These are phyloP conservation scores for Paspalum notatum DNA, from an alignment of 176 grass and related monocot species.

Conservation along the genomic window DNA sequence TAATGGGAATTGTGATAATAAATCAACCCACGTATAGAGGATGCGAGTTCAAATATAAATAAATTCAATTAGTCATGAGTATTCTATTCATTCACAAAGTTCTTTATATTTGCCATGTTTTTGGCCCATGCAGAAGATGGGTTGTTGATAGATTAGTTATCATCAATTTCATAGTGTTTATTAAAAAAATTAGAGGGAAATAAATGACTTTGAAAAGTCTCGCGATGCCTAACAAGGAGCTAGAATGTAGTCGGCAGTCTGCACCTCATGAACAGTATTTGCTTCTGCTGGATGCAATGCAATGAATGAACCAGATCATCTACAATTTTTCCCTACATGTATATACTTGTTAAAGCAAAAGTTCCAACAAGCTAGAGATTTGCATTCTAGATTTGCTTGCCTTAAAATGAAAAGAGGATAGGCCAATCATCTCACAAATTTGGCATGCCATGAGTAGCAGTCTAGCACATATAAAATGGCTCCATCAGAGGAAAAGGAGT, in stretches of 20 bases:
- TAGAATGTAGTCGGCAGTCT: not conserved
- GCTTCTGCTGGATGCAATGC: not conserved
- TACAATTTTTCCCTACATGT: conserved; percentile 15
- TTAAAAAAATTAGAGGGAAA: too few relatives aligned
- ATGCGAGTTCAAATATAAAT: too few relatives aligned
- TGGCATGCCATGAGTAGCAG: conserved; percentile 41
- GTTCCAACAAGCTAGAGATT: conserved; percentile 47
- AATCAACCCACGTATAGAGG: too few relatives aligned
- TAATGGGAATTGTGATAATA: too few relatives aligned
- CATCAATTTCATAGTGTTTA: too few relatives aligned
- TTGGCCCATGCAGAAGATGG: too few relatives aligned
- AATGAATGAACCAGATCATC: conserved; percentile 21
- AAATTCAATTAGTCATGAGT: too few relatives aligned
- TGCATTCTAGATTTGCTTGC: conserved; percentile 47
- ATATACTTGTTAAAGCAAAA: conserved; percentile 36
- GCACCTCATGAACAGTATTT: not conserved
- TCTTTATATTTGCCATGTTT: too few relatives aligned
- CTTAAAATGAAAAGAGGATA: conserved; percentile 44
- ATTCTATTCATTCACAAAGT: too few relatives aligned
- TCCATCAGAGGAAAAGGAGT: conserved; percentile 33
- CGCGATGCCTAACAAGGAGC: too few relatives aligned
- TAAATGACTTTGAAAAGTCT: too few relatives aligned
- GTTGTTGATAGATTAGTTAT: too few relatives aligned
- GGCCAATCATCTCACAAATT: conserved; percentile 40
- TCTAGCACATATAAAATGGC: conserved; percentile 25